A percentile compares a stretch with the other conserved stretches of the same genome.
Conservation (phyloP, 768 basidiomycete species). For the Heimioporus sp. region DNA sequence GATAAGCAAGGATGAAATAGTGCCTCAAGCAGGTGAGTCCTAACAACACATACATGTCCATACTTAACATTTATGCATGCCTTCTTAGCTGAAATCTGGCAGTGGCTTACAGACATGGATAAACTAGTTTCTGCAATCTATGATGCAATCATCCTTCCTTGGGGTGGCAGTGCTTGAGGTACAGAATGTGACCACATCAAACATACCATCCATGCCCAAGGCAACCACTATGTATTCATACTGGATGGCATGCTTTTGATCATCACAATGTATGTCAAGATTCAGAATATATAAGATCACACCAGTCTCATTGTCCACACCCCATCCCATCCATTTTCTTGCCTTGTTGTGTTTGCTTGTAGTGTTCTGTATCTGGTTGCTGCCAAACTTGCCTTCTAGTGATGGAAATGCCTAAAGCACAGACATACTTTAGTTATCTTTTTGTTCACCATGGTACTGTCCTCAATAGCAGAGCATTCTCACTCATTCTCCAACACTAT, state of each 20-base stretch:
- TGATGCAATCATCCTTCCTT: constrained; percentile 6
- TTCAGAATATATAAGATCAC: constrained; percentile 4
- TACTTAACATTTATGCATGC: too few species aligned
- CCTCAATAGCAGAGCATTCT: too few species aligned
- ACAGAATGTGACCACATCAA: constrained; percentile 15
- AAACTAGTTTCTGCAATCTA: constrained; percentile 7
- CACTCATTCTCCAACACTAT: too few species aligned
- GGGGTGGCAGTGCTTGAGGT: constrained; percentile 15
- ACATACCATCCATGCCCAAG: constrained; percentile 1
- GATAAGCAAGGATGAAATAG: too few species aligned
- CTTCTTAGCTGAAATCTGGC: neutral
- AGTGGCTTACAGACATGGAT: constrained; percentile 4
- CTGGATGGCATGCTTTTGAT: constrained; percentile 14
- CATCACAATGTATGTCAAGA: constrained; percentile 13
- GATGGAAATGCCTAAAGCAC: neutral
- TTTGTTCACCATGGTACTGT: neutral
- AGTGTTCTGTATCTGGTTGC: neutral
- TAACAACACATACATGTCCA: too few species aligned
- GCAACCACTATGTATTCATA: constrained; percentile 5
- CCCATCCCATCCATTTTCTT: constrained; percentile 1
- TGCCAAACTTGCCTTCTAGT: neutral
- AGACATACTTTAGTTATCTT: neutral
- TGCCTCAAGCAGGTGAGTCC: too few species aligned
- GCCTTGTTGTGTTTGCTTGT: constrained; percentile 2
- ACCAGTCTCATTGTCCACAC: constrained; percentile 5